Conservation (phyloP, 768 basidiomycete species). For the Paxillus ammoniavirescens region DNA sequence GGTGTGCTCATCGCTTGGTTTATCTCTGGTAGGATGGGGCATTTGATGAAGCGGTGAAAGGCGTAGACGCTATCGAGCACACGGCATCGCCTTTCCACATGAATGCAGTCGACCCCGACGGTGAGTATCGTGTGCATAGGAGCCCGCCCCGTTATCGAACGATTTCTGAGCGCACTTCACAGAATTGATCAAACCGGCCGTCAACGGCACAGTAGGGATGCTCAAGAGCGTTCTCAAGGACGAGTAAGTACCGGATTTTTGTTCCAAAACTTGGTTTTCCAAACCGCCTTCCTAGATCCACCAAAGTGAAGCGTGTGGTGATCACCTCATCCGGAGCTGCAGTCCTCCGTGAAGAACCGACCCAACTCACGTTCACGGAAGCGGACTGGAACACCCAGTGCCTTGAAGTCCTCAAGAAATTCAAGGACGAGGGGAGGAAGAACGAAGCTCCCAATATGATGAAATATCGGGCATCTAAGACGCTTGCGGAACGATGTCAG, state of each 20-base stretch:
- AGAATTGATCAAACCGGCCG: slow-evolving; percentile 71
- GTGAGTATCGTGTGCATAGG: slow-evolving; percentile 8
- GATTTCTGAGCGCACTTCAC: slow-evolving; percentile 29
- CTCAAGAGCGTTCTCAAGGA: slow-evolving; percentile 57
- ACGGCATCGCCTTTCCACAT: slow-evolving; percentile 62
- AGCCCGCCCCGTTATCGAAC: neutral
- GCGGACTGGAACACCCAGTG: slow-evolving; percentile 58
- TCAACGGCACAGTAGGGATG: slow-evolving; percentile 65
- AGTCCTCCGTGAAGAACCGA: slow-evolving; percentile 32
- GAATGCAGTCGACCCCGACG: slow-evolving; percentile 44
- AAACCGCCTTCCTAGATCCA: slow-evolving; percentile 21
- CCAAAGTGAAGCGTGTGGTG: slow-evolving; percentile 62
- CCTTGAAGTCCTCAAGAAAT: slow-evolving; percentile 38
- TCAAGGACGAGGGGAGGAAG: slow-evolving; percentile 46
- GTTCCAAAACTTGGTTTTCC: too few species aligned
- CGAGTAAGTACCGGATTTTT: slow-evolving; percentile 33
- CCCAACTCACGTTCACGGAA: slow-evolving; percentile 40
- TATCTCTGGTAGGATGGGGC: slow-evolving; percentile 47
- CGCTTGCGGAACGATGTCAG: slow-evolving; percentile 58
- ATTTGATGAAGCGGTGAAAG: slow-evolving; percentile 79
- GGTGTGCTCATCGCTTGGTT: neutral
- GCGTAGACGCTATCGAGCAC: slow-evolving; percentile 69
- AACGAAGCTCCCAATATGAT: slow-evolving; percentile 31
- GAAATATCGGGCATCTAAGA: slow-evolving; percentile 64
- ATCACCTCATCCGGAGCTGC: slow-evolving; percentile 64